Evolutionary conservation across 2,329 filamentous ascomycete genomes (phyloP).

Genomic region (Cercospora zeina): DNA sequence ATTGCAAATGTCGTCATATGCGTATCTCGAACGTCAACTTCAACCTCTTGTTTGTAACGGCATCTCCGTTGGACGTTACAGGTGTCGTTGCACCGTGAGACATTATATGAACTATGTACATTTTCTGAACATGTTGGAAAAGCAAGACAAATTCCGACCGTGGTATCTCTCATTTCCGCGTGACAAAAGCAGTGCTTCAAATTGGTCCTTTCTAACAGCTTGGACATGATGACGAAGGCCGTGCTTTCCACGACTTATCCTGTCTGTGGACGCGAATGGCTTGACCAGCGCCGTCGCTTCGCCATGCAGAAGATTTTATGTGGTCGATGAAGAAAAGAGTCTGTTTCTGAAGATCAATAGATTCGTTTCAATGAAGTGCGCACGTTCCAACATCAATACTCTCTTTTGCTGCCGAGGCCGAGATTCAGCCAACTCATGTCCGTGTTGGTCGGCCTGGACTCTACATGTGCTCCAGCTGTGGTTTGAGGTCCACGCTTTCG

Average conservation of each 20-base stretch:
- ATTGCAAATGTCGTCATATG: not conserved
- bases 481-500: conserved; percentile 45
- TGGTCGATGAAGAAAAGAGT: not conserved
- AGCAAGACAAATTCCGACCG: conserved; percentile 6
- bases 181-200: not conserved
- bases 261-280: not conserved
- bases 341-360: not conserved
- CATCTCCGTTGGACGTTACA: not conserved
- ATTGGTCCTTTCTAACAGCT: not conserved
- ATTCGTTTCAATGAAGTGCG: not conserved
- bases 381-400: not conserved
- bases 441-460: conserved; percentile 37
- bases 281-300: not conserved
- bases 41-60: not conserved
- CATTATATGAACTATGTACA: conserved; percentile 18
- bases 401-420: conserved; percentile 36
- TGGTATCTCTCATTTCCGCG: conserved; percentile 17
- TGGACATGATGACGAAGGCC: not conserved
- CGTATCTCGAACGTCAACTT: not conserved
- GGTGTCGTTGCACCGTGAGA: conserved; percentile 14
- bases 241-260: not conserved
- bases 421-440: conserved; percentile 84
- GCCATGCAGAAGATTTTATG: not conserved
- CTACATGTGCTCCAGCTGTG: conserved; percentile 19
- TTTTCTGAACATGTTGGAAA: conserved; percentile 1